Conservation (phyloP, 2,329 filamentous ascomycete species). For the Epichloe amarillans region DNA sequence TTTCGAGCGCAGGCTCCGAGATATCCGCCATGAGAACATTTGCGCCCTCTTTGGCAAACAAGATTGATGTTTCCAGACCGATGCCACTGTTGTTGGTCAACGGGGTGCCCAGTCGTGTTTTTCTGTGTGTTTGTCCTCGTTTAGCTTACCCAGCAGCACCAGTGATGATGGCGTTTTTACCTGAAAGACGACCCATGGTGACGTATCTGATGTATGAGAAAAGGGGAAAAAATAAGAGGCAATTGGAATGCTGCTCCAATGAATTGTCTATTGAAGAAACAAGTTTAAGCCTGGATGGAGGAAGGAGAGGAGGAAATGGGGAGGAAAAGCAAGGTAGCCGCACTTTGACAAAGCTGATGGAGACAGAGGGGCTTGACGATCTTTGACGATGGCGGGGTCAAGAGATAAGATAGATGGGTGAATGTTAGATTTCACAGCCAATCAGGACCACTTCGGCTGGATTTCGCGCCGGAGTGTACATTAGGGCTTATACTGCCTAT, state of each 20-base stretch:
- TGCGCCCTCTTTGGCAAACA: constrained; percentile 81
- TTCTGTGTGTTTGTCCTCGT: not conserved
- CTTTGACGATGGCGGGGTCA: not conserved
- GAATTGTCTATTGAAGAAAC: too few species aligned
- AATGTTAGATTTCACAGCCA: too few species aligned
- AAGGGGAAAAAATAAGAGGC: not conserved
- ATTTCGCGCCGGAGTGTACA: too few species aligned
- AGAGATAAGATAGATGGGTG: too few species aligned
- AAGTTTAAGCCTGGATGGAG: not conserved
- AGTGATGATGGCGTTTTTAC: constrained; percentile 61
- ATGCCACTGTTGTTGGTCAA: constrained; percentile 51
- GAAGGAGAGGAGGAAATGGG: not conserved
- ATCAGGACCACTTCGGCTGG: too few species aligned
- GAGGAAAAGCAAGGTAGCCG: not conserved
- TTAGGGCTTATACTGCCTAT: too few species aligned
- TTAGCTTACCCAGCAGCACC: constrained; percentile 62
- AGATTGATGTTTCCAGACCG: constrained; percentile 79
- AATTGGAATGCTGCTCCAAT: not conserved
- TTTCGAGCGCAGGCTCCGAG: constrained; percentile 63
- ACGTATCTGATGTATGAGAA: not conserved
- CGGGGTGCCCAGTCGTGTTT: not conserved
- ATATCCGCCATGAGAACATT: constrained; percentile 78
- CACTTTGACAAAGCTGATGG: not conserved
- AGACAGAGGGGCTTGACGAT: not conserved
- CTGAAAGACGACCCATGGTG: constrained; percentile 36